Base-by-base conservation (phyloP, 441 rosid genomes). In the Sinapis alba region DNA sequence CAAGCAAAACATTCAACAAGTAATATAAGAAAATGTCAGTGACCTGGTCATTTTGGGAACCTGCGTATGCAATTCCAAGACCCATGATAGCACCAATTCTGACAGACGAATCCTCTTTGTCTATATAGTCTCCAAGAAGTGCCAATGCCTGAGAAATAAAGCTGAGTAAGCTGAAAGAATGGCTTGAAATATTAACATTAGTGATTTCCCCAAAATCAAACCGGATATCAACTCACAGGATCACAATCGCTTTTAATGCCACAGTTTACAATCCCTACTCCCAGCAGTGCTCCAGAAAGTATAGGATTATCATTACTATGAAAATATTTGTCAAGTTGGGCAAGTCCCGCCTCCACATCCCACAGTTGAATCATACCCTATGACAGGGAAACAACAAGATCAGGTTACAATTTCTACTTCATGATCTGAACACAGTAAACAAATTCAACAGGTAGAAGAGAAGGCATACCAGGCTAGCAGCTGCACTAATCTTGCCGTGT, bases 51-150 rank as follows among this genome's bases (percentile, higher is more conserved):
- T 93, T 90, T 80, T 88, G 96, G 69, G 97, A 68, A 80, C 98
- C 99, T 6, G 99, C 98, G 78, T 93, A 96, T 34, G 99, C 84
- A 79, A 96, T 88, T 80, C 97, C 98, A 60, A 93, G 87, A 61
- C 99, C 99, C 91, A 96, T 90, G 68, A 96, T 93, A 69, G 96
- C 98, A 76, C 98, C 99, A 64, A 96, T 93, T 76, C 97, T 81
- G 61, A 88, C 80, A 20, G 89, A 86, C 64, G 94, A 66, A 79
- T 96, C 99, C 77, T 93, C 98, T 79, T 84, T 91, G 79, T 81
- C 86, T 1, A 89, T 47, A 54, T 88, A 88, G 23, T 96, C 96
- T 62, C 84, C 84, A 7, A 96, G 84, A 74, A 91, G 97, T 38
- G 98, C 98, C 61, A 96, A 74, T 69, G 98, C 99, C 99, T 95